Evolutionary conservation across 2,329 filamentous ascomycete species (phyloP).

Genomic region (Teratosphaeria zuluensis): DNA sequence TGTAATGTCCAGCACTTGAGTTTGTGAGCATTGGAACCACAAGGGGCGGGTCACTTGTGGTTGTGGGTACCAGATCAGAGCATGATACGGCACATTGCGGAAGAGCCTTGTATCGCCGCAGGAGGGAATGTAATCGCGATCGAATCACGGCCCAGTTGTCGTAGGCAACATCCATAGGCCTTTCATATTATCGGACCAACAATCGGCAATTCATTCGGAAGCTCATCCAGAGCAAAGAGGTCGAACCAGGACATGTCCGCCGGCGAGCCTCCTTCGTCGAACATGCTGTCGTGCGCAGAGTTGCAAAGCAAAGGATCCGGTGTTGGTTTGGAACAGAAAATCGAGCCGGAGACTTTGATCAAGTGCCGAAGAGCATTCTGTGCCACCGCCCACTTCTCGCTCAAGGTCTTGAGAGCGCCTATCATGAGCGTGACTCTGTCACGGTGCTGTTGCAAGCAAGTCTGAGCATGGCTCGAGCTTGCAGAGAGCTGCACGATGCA

Average conservation of each 20-base stretch:
- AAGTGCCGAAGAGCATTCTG: conserved; percentile 62
- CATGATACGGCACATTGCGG: not conserved
- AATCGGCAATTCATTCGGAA: not conserved
- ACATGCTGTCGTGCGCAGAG: conserved; percentile 8
- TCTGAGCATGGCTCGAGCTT: conserved; percentile 50
- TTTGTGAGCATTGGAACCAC: too few species aligned
- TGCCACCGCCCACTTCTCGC: conserved; percentile 63
- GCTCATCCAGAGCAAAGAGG: conserved; percentile 7
- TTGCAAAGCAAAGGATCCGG: not conserved
- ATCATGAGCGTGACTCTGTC: conserved; percentile 61
- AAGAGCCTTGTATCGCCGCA: not conserved
- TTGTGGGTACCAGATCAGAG: not conserved
- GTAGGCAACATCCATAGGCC: not conserved
- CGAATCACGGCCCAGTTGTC: not conserved
- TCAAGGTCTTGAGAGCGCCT: conserved; percentile 60
- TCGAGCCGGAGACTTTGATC: conserved; percentile 64
- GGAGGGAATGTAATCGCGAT: not conserved
- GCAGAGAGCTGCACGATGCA: conserved; percentile 75
- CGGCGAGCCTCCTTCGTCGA: conserved; percentile 4
- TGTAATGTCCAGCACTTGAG: too few species aligned
- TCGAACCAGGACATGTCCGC: conserved; percentile 14
- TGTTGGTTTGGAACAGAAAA: conserved; percentile 11
- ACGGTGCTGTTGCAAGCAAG: conserved; percentile 62
- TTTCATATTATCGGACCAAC: not conserved
- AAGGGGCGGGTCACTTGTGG: too few species aligned